These are phyloP conservation scores for Hyaloscypha bicolor DNA, from an alignment of 495 filamentous ascomycete species.

Conservation along the genomic window DNA sequence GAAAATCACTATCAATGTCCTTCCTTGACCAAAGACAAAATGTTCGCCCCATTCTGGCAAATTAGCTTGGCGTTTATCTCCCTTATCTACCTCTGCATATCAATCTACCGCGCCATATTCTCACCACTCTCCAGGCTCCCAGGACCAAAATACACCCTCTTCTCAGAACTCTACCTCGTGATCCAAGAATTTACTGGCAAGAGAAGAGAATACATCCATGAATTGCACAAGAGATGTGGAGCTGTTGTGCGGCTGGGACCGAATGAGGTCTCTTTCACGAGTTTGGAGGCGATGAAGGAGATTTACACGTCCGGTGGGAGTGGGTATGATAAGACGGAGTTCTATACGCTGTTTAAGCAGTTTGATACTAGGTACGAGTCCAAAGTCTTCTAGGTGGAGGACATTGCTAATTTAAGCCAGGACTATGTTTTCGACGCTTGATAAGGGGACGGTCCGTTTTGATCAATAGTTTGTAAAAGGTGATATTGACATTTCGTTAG, in stretches of 20 bases:
- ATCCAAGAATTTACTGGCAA: slow-evolving; percentile 25
- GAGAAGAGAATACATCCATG: slow-evolving; percentile 27
- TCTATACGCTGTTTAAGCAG: slow-evolving; percentile 64
- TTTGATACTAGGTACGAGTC: slow-evolving; percentile 53
- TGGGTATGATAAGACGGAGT: slow-evolving; percentile 69
- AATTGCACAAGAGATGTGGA: slow-evolving; percentile 51
- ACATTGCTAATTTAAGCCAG: not conserved
- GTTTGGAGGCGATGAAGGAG: slow-evolving; percentile 59
- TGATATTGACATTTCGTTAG: slow-evolving; percentile 14
- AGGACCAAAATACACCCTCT: slow-evolving; percentile 17
- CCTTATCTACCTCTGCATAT: not conserved
- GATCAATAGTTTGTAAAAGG: not conserved
- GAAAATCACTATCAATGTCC: not conserved
- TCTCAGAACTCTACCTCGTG: slow-evolving; percentile 21
- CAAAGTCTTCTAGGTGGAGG: not conserved
- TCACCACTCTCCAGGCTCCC: slow-evolving; percentile 22
- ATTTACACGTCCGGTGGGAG: slow-evolving; percentile 67
- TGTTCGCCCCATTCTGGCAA: slow-evolving; percentile 2
- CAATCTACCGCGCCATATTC: slow-evolving; percentile 1
- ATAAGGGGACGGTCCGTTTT: slow-evolving; percentile 22
- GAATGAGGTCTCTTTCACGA: slow-evolving; percentile 64
- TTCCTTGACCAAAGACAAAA: not conserved
- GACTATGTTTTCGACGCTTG: slow-evolving; percentile 31
- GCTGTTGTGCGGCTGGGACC: slow-evolving; percentile 53
- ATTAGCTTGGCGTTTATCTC: not conserved